Evolutionary conservation across 768 basidiomycete species (phyloP), one percentile per base, ranked within the genome.

Genomic region (Tylopilus rubrobrunneus): DNA sequence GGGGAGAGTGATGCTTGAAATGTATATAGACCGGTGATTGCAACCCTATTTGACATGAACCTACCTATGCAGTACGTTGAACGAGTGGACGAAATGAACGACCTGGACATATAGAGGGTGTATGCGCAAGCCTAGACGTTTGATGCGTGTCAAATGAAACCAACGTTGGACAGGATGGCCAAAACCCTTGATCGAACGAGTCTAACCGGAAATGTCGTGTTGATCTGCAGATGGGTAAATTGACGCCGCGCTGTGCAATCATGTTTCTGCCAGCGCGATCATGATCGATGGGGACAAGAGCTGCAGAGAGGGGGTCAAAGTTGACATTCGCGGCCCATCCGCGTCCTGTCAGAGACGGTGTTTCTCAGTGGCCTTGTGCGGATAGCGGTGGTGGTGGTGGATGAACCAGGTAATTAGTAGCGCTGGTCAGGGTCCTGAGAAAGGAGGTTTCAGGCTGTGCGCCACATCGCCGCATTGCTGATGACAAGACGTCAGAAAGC

Each of bases 381-480:
- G 45, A n/a, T 31, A 2, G 19, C 8, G 8, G 19, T 23, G 12
- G 33, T 6, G 25, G 9, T 21, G 23, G 15, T 37, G 15, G 14
- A 34, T 37, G 17, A 37, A 34, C 33, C 10, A 34, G 33, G 33
- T 37, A 5, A 37, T 37, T 34, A 21, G 34, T 15, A 31, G 29
- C 9, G 37, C 33, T 49, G 23, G 40, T 15, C 28, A 15, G 28
- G 39, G 46, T 23, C 39, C 45, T 50, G 43, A 25, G 27, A 34
- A 41, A 42, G 40, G 17, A 6, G 28, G 11, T 21, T 37, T 55
- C 48, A 52, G 51, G 50, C 50, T 44, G 28, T 51, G 51, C 55
- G 61, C 63, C 64, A 64, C 63, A 56, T 61, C 53, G 54, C 60
- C 41, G 43, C 51, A 50, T 49, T 46, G 23, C 28, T 56, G 63